A percentile compares a stretch with the other conserved stretches of the same genome.
Evolutionary conservation across 371 early-diverging fungal species (phyloP).

Genomic region (Chytridium lagenaria): DNA sequence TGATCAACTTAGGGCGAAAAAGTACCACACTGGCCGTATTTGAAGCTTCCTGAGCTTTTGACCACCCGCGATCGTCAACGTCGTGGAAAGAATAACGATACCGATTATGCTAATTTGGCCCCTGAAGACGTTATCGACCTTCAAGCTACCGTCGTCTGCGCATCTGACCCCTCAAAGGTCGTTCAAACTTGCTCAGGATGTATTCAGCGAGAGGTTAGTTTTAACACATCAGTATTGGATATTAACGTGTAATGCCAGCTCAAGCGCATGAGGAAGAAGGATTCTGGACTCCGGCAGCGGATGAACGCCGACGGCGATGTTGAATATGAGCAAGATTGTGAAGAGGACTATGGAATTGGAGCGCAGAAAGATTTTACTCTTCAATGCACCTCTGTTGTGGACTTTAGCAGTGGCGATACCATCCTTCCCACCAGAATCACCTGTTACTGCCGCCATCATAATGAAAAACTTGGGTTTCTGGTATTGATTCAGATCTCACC

Average conservation of each 20-base stretch:
- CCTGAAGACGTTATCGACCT: slow-evolving; percentile 65
- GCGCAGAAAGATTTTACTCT: slow-evolving; percentile 50
- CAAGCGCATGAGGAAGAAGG: slow-evolving; percentile 45
- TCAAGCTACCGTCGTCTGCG: slow-evolving; percentile 83
- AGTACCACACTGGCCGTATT: slow-evolving; percentile 80
- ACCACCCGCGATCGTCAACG: slow-evolving; percentile 44
- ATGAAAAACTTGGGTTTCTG: slow-evolving; percentile 89
- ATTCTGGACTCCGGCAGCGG: slow-evolving; percentile 17
- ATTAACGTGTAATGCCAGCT: too few relatives aligned
- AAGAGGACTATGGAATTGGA: slow-evolving; percentile 31
- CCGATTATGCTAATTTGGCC: slow-evolving; percentile 39
- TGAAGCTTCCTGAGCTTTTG: slow-evolving; percentile 83
- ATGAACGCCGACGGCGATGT: background rate
- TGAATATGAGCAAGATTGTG: background rate
- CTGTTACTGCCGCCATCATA: slow-evolving; percentile 94
- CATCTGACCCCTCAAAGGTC: slow-evolving; percentile 77
- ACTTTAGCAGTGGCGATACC: slow-evolving; percentile 88
- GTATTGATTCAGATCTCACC: slow-evolving; percentile 34
- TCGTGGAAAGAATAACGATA: slow-evolving; percentile 20
- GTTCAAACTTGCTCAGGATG: slow-evolving; percentile 86
- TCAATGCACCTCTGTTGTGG: slow-evolving; percentile 87
- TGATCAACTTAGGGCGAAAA: slow-evolving; percentile 81
- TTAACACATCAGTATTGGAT: too few relatives aligned
- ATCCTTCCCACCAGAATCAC: slow-evolving; percentile 92
- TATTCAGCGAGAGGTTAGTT: slow-evolving; percentile 80